Conservation (phyloP, 306 rosid species). For the Sphenostylis stenocarpa region DNA sequence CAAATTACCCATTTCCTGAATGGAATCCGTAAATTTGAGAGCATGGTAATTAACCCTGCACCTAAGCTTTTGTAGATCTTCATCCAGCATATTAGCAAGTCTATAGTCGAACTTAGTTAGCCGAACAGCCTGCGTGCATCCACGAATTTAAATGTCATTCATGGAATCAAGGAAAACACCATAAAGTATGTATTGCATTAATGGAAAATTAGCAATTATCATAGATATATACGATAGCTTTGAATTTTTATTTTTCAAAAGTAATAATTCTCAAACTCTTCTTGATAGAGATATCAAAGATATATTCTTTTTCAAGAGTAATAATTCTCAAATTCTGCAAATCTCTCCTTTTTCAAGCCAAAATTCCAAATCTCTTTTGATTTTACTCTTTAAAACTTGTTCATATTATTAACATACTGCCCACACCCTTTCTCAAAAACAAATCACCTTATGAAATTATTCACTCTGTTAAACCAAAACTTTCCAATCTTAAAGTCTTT, state of each 20-base stretch:
- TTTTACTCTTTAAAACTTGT: too few relatives aligned
- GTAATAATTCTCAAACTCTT: background rate
- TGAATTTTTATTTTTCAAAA: too few relatives aligned
- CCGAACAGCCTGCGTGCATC: conserved; percentile 67
- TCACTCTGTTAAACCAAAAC: too few relatives aligned
- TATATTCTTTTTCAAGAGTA: too few relatives aligned
- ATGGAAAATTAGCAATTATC: background rate
- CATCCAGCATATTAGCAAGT: conserved; percentile 73
- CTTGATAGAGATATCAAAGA: too few relatives aligned
- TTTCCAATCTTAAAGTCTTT: too few relatives aligned
- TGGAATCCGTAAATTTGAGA: conserved; percentile 65
- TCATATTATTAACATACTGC: too few relatives aligned
- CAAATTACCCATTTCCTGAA: conserved; percentile 61
- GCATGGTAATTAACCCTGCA: conserved; percentile 91
- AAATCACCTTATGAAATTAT: too few relatives aligned
- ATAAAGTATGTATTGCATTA: background rate
- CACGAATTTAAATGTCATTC: conserved; percentile 16
- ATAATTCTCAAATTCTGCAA: too few relatives aligned
- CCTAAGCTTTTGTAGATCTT: conserved; percentile 73
- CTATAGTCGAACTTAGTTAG: conserved; percentile 91
- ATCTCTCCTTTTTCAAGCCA: too few relatives aligned
- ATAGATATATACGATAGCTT: background rate
- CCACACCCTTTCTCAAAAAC: too few relatives aligned
- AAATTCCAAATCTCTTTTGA: too few relatives aligned
- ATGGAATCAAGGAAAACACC: background rate